Base-by-base conservation (phyloP, 352 stramenopile genomes). In the Pythium dissotocum region DNA sequence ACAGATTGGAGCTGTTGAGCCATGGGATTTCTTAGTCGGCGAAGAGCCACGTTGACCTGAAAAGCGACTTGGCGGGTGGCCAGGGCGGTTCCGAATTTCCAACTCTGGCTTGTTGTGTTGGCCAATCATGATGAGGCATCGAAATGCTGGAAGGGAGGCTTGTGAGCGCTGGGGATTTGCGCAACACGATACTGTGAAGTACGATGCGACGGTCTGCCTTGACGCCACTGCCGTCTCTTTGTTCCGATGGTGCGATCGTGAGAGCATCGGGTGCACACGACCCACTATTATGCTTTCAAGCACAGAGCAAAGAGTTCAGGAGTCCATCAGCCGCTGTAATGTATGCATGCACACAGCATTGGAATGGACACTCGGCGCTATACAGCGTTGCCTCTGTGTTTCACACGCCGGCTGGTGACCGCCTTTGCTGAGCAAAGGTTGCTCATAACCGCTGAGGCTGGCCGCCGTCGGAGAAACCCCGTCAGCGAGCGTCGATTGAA, bases 391-490 rank as follows among this genome's bases (percentile, higher is more conserved):
- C 36, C 42, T 53, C 46, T 28, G 46, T 28, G 18, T 32, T 30
- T 53, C 46, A 53, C 46, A 53, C 46, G 46, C 46, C 46, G 18
- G 46, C 46, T 53, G 46, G 46, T 16, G 24, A 44, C 36, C 7
- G 36, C 36, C 36, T 44, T 44, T 12, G 7, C 12, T 4, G 21
- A 24, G 21, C 21, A 24, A 24, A 24, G 21, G 21, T 24, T 24
- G 21, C 21, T 24, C 21, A 24, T 24, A 24, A 24, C 21, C 6
- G 4, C 16, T 49, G 40, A 49, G 5, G 40, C 40, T 38, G 9
- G 38, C 38, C 40, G 40, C 40, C 40, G 40, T 26, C 40, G 40
- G 40, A 49, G 40, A 49, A 24, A 8, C 40, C 4, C 14, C 8
- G 36, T 24, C 36, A 16, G 36, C 36, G 36, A 44, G 36, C 12